Evolutionary conservation across 2,329 filamentous ascomycete genomes (phyloP), one percentile per base, ranked within the genome.

Genomic region (Simplicillium aogashimaense): DNA sequence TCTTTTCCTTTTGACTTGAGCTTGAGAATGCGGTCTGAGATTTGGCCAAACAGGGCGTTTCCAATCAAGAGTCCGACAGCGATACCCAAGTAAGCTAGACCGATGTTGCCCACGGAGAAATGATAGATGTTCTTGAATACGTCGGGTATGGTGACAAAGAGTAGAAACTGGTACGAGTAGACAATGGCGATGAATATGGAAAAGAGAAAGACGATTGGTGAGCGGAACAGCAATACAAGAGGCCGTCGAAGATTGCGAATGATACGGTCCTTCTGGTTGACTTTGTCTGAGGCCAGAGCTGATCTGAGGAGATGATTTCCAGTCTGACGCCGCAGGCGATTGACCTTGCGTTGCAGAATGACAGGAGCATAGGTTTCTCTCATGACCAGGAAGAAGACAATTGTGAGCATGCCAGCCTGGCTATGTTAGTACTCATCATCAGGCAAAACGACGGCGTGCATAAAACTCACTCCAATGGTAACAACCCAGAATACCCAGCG

Each of bases 121-220:
- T 61, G 58, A 46, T 79, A 80, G 29, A 33, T 33, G 11, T 33
- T 33, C n/a, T 16, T 33, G 31, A 33, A 33, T 14, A 33, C 31
- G 11, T 33, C 31, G 11, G 31, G 31, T n/a, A 33, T 33, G 5
- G 31, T 33, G 31, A 33, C 31, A 33, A 33, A 33, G 11, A 33
- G 31, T 11, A 33, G 31, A 16, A 76, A 80, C 1, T 78, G 49
- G 31, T 74, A 69, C 1, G 73, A 74, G 47, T 76, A 80, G 1
- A 70, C 58, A 29, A 78, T 57, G 9, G 72, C 72, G 38, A 74
- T 65, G 43, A 75, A 76, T 2, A 77, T 45, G 0, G 70, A 65
- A 18, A 75, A 60, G n/a, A 69, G 49, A 3, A 72, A 63, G 9
- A 75, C 56, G 40, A 73, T 71, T 7, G 69, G 74, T 2, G 64